Evolutionary conservation across 305 asterid species (phyloP).

Genomic region (Ilex paraguariensis): DNA sequence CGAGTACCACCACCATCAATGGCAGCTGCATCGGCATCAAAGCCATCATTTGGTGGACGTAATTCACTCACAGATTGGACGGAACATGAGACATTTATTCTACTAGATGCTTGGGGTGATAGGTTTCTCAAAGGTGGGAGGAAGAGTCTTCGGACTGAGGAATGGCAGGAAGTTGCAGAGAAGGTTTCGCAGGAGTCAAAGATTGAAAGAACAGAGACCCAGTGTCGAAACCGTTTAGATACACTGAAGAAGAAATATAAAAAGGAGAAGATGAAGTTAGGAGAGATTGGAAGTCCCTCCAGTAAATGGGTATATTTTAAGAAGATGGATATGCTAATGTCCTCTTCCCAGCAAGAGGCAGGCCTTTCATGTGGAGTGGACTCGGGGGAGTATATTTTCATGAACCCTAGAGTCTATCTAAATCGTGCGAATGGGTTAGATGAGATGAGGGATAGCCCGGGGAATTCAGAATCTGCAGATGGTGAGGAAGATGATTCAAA

Average conservation of each 20-base stretch:
- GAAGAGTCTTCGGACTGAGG: slow-evolving; percentile 74
- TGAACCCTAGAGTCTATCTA: slow-evolving; percentile 49
- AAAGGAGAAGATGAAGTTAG: slow-evolving; percentile 58
- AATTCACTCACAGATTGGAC: slow-evolving; percentile 81
- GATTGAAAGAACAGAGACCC: slow-evolving; percentile 63
- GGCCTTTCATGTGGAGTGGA: slow-evolving; percentile 68
- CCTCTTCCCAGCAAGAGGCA: slow-evolving; percentile 14
- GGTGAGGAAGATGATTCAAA: slow-evolving; percentile 51
- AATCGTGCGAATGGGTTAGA: slow-evolving; percentile 60
- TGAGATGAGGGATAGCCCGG: slow-evolving; percentile 85
- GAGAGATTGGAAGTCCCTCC: slow-evolving; percentile 18
- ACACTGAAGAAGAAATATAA: slow-evolving; percentile 80
- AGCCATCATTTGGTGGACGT: slow-evolving; percentile 54
- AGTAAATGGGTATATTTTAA: slow-evolving; percentile 74
- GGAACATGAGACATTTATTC: slow-evolving; percentile 60
- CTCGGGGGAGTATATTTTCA: slow-evolving; percentile 69
- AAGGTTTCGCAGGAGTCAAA: slow-evolving; percentile 59
- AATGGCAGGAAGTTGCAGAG: slow-evolving; percentile 83
- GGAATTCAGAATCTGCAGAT: slow-evolving; percentile 45
- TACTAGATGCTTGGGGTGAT: slow-evolving; percentile 76
- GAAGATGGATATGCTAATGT: slow-evolving; percentile 64
- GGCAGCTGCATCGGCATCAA: slow-evolving; percentile 24
- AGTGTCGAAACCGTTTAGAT: slow-evolving; percentile 77
- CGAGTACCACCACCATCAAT: slow-evolving; percentile 44
- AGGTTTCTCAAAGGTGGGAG: slow-evolving; percentile 68